Conservation (phyloP, 2,329 filamentous ascomycete genomes). For the Fusarium continuum region DNA sequence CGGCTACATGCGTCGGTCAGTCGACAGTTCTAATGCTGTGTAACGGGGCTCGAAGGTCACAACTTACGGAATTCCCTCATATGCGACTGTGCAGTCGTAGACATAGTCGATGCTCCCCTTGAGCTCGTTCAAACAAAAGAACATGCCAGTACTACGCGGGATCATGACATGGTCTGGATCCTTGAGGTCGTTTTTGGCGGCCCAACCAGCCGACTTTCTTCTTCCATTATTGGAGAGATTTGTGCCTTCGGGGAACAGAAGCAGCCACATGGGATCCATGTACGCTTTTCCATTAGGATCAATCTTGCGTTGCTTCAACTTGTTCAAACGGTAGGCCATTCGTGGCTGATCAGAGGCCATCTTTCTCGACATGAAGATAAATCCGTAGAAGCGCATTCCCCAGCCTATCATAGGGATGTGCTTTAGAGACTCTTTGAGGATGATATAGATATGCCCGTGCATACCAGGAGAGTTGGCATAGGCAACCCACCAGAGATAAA, state of each 20-base stretch:
- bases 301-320: constrained; percentile 68
- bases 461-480: constrained; percentile 79
- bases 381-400: constrained; percentile 86
- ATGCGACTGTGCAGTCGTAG: constrained; percentile 94
- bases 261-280: constrained; percentile 85
- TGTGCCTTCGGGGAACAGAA: constrained; percentile 89
- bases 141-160: constrained; percentile 81
- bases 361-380: constrained; percentile 91
- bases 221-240: constrained; percentile 78
- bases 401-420: constrained; percentile 81
- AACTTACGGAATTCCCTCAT: constrained; percentile 90
- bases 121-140: constrained; percentile 81
- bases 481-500: constrained; percentile 94
- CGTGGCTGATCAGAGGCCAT: constrained; percentile 82
- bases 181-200: constrained; percentile 75
- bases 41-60: neutral
- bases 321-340: constrained; percentile 76
- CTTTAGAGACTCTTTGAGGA: constrained; percentile 87
- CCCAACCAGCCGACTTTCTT: constrained; percentile 77
- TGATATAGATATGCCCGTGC: constrained; percentile 90
- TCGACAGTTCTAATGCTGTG: constrained; percentile 7
- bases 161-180: constrained; percentile 80
- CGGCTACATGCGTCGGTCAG: constrained; percentile 59
- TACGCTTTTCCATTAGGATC: constrained; percentile 65
- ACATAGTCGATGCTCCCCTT: constrained; percentile 80